Evolutionary conservation across 116 monocot species (phyloP), one percentile per base, ranked within the genome.

Genomic region (Iris pallida): DNA sequence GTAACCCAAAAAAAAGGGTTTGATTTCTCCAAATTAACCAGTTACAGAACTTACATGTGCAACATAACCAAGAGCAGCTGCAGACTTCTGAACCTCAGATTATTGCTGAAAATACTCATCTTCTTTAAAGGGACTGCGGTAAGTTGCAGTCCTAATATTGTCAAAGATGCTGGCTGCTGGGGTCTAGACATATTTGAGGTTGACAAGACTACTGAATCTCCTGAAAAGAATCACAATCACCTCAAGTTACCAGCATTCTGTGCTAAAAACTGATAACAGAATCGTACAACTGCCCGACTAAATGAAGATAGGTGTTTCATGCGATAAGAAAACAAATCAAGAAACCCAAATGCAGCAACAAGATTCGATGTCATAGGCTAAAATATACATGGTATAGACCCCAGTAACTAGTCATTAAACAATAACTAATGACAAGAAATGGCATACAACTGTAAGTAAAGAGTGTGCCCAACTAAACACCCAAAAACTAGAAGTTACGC

Each of bases 21-120:
- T 18, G 54, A 20, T 47, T 41, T 15, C 14, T 63, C 16, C 63
- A 54, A 5, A 16, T 53, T n/a, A 69, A 52, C 20, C 70, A 65
- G 48, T 14, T 40, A 41, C 5, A 56, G 7, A 65, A 68, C 93
- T 82, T 84, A 98, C 98, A 86, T 93, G 93, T 16, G 98, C 93
- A 71, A 86, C 77, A 86, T 88, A 98, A 60, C 98, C 98, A 59
- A 98, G 79, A 72, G 74, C 90, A 71, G 84, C 73, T 70, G 98
- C 85, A 67, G 93, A 88, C 20, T 61, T 88, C 80, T 90, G 93
- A 71, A 84, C 68, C 74, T 93, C 98, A 63, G 85, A 88, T 73
- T 98, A 61, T 88, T 90, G 60, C 65, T 64, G 79, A 90, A 93
- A 68, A 83, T 73, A n/a, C 82, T 81, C 55, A 76, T 75, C 72